Base-by-base conservation (phyloP, 495 filamentous ascomycete species). In the Lasiosphaeris hirsuta region DNA sequence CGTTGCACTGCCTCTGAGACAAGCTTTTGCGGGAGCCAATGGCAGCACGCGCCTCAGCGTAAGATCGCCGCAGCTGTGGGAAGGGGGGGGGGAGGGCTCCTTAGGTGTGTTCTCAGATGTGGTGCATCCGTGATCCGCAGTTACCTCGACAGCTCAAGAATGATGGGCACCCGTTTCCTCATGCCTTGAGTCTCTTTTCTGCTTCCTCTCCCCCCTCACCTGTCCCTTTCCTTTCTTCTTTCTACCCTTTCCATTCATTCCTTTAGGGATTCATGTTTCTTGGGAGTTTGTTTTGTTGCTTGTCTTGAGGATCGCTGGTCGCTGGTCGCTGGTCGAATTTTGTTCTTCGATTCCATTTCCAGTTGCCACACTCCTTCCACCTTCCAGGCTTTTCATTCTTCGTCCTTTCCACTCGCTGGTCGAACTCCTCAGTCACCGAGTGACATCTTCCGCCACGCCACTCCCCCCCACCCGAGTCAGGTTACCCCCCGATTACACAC, bases 11-110 rank as follows among this genome's bases (percentile, higher is more conserved):
- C 36, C 46, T 55, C 58, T 57, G 62, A 60, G 38, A 63, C 58
- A 61, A 63, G 57, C 59, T 60, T 64, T 63, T 13, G 48, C 36
- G 4, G 7, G 46, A 51, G 54, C 64, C 61, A 66, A 68, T 68
- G 10, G 39, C 52, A 30, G n/a, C 33, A 0, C 9, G 15, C 18
- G 11, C 17, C 33, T n/a, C 15, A 2, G 30, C 37, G 66, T 65
- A 10, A 58, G 63, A 67, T 69, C 58, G 56, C 41, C 62, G n/a
- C 38, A 10, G 55, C 10, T 39, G 39, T 34, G 37, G 51, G 13
- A 17, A 23, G 34, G 44, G 42, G n/a, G 18, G 46, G 33, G 40
- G 46, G 11, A 35, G 23, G 23, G 47, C 18, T 18, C 8, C 34
- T 14, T 23, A 35, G 46, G 37, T 37, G 43, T 39, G n/a, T 53